Evolutionary conservation across 2,329 filamentous ascomycete species (phyloP).

Genomic region (Arthroderma sp.): DNA sequence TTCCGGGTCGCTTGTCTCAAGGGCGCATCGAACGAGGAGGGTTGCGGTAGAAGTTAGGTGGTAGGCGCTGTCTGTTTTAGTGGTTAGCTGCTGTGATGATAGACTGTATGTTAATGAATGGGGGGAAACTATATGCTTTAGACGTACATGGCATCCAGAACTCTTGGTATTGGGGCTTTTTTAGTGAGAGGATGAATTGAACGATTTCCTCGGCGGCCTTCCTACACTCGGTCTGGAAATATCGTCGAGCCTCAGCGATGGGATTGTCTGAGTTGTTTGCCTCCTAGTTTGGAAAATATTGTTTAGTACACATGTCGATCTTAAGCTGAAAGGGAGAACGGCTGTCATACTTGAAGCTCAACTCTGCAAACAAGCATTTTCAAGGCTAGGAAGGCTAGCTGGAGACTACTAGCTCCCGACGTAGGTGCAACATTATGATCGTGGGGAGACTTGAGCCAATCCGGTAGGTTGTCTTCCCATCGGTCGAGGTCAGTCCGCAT

Average conservation of each 20-base stretch:
- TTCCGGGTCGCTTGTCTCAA: slow-evolving; percentile 37
- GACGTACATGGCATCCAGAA: slow-evolving; percentile 39
- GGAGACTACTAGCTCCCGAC: slow-evolving; percentile 31
- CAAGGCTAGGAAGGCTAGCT: slow-evolving; percentile 31
- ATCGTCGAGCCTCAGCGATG: slow-evolving; percentile 34
- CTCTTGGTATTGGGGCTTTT: slow-evolving; percentile 35
- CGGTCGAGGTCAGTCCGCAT: slow-evolving; percentile 33
- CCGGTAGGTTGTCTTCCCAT: slow-evolving; percentile 33
- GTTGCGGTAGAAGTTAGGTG: slow-evolving; percentile 42
- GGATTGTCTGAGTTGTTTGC: slow-evolving; percentile 27
- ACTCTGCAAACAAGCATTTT: slow-evolving; percentile 36
- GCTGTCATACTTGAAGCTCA: slow-evolving; percentile 30
- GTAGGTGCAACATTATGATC: slow-evolving; percentile 22
- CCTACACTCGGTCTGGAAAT: slow-evolving; percentile 35
- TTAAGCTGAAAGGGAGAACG: neutral
- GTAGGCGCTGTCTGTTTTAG: slow-evolving; percentile 33
- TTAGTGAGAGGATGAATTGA: slow-evolving; percentile 36
- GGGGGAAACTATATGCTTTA: neutral
- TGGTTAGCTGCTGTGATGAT: neutral
- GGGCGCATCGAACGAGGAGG: slow-evolving; percentile 37
- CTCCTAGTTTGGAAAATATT: slow-evolving; percentile 20
- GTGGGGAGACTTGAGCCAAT: slow-evolving; percentile 27
- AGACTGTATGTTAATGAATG: neutral
- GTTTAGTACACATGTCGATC: slow-evolving; percentile 8
- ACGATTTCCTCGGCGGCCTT: slow-evolving; percentile 35